Conservation (phyloP, 176 grass and related monocot genomes). For the Oryza nivara region DNA sequence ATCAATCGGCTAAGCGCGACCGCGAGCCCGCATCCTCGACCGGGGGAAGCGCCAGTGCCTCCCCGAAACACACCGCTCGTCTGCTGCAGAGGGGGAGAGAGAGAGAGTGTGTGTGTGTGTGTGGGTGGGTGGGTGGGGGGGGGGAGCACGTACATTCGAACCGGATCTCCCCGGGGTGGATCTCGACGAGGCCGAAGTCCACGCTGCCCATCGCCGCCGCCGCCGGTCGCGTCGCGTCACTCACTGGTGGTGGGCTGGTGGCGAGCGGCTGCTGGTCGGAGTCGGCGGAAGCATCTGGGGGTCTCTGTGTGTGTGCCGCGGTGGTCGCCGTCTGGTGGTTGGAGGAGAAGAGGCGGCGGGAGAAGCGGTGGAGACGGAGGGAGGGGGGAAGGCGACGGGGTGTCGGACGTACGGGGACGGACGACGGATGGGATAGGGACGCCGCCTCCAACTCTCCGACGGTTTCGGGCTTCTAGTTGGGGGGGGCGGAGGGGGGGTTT, state of each 20-base stretch:
- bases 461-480: not conserved
- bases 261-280: not conserved
- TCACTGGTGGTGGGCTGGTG: not conserved
- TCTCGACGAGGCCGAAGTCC: conserved; percentile 62
- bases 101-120: too few relatives aligned
- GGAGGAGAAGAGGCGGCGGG: not conserved
- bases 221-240: not conserved
- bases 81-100: not conserved
- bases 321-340: not conserved
- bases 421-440: not conserved
- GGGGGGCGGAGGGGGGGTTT: too few relatives aligned
- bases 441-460: conserved; percentile 4
- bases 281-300: not conserved
- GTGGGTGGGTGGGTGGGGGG: too few relatives aligned
- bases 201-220: conserved; percentile 45
- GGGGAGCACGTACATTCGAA: conserved; percentile 61
- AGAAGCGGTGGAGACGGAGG: not conserved
- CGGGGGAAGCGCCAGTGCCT: not conserved
- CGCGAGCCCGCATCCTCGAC: not conserved
- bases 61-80: not conserved
- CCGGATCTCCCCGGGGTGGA: conserved; percentile 70
- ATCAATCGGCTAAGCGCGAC: not conserved
- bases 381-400: not conserved
- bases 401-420: too few relatives aligned
- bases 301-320: not conserved